phyloP scores from a whole-genome alignment of 495 filamentous ascomycete genomes.

The Penicillium diatomitis region DNA sequence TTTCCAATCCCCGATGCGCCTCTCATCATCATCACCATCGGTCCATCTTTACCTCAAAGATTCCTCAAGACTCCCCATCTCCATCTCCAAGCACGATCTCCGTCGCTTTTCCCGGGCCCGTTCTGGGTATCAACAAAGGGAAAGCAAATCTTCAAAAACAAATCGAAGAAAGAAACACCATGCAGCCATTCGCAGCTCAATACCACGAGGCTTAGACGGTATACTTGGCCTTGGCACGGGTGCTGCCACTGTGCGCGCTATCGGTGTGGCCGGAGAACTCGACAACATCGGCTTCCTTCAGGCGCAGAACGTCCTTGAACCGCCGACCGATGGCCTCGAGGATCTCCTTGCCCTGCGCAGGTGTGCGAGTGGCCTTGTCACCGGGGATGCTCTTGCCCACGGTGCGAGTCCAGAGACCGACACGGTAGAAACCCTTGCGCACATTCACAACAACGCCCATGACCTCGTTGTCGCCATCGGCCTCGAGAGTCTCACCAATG shows the following conservation, averaged over 20 bases:
- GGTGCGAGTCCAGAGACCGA: slow-evolving; percentile 87
- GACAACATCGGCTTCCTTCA: slow-evolving; percentile 63
- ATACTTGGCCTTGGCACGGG: slow-evolving; percentile 90
- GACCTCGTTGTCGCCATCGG: slow-evolving; percentile 82
- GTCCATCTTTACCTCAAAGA: background rate
- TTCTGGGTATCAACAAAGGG: background rate
- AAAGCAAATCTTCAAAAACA: background rate
- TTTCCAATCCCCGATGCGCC: background rate
- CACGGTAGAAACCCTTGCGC: slow-evolving; percentile 93
- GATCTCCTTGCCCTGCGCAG: slow-evolving; percentile 74
- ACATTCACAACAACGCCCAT: slow-evolving; percentile 99
- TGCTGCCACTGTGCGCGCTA: slow-evolving; percentile 83
- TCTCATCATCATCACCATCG: background rate
- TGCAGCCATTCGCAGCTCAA: too few relatives aligned
- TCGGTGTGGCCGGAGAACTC: slow-evolving; percentile 98
- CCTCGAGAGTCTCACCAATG: slow-evolving; percentile 96
- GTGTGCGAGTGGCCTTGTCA: slow-evolving; percentile 60
- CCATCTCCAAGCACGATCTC: background rate
- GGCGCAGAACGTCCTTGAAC: slow-evolving; percentile 83
- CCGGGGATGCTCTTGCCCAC: slow-evolving; percentile 72
- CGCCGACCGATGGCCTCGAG: slow-evolving; percentile 72
- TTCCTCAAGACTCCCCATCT: background rate
- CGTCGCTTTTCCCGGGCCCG: background rate
- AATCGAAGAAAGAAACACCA: background rate
- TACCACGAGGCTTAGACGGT: slow-evolving; percentile 46